A percentile compares a stretch with the other conserved stretches of the same genome.
Conservation (phyloP, 176 grass and related monocot species). For the Phyllostachys edulis region DNA sequence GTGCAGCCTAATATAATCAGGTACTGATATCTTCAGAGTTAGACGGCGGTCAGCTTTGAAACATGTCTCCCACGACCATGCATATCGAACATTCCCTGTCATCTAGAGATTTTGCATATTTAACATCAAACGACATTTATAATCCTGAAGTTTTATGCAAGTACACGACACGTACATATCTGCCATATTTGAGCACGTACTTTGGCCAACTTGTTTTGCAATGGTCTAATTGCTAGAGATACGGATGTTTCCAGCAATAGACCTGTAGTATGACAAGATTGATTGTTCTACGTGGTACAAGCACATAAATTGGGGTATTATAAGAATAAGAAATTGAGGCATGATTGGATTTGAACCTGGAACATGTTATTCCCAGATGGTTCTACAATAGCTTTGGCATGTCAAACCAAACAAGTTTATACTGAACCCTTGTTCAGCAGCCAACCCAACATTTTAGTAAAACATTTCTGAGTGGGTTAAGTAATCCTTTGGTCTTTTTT, state of each 20-base stretch:
- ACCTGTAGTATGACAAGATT: background rate
- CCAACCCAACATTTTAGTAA: background rate
- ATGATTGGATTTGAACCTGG: background rate
- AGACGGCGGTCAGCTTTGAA: background rate
- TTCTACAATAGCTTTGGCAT: background rate
- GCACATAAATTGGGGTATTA: background rate
- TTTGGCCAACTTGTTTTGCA: background rate
- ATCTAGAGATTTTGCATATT: slow-evolving; percentile 1
- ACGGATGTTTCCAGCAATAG: background rate
- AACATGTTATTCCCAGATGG: background rate
- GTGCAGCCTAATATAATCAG: background rate
- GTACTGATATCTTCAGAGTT: background rate
- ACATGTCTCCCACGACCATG: slow-evolving; percentile 31
- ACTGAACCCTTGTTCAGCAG: too few relatives aligned
- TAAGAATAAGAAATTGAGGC: background rate
- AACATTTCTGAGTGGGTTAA: background rate
- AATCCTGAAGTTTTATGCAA: background rate
- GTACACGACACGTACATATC: background rate
- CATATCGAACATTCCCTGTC: background rate
- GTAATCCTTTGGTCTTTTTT: too few relatives aligned
- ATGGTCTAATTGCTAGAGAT: background rate
- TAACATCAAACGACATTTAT: background rate
- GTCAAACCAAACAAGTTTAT: background rate
- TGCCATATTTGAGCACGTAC: slow-evolving; percentile 9
- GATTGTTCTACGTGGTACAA: background rate